A percentile compares a stretch with the other conserved stretches of the same genome.
phyloP scores from a whole-genome alignment of 1,284 basidiomycete species.

The Athelia psychrophila region DNA sequence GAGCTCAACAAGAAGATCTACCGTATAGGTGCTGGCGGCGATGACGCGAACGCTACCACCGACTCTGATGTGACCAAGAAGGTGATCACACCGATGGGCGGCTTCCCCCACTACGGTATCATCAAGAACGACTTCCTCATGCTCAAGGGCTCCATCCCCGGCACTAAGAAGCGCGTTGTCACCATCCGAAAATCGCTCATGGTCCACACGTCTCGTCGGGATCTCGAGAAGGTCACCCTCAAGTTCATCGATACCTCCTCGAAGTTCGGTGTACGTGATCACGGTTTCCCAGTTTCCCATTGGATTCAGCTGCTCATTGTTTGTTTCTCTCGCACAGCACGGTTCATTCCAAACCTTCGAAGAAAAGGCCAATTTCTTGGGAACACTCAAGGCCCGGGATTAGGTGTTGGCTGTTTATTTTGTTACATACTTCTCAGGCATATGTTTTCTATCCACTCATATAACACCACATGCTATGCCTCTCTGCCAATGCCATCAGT shows the following conservation, averaged over 20 bases:
- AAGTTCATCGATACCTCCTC: conserved; percentile 99
- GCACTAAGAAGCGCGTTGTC: conserved; percentile 97
- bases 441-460: conserved; percentile 30
- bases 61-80: conserved; percentile 94
- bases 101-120: conserved; percentile 98
- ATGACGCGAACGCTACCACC: conserved; percentile 88
- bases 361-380: conserved; percentile 95
- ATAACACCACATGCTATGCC: conserved; percentile 34
- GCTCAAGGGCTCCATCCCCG: conserved; percentile 92
- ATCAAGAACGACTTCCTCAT: conserved; percentile 99
- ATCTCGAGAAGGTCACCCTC: conserved; percentile 96
- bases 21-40: conserved; percentile 84
- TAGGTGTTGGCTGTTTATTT: conserved; percentile 36
- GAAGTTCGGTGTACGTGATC: conserved; percentile 79
- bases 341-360: conserved; percentile 94
- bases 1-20: conserved; percentile 99
- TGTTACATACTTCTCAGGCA: conserved; percentile 26
- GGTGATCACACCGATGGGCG: conserved; percentile 96
- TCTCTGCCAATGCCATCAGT: conserved; percentile 32
- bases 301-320: conserved; percentile 11
- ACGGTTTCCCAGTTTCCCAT: too few relatives aligned
- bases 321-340: conserved; percentile 55
- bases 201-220: conserved; percentile 84
- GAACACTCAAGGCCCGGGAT: conserved; percentile 81
- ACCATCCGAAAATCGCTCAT: conserved; percentile 89